Evolutionary conservation across 164 flowering plant species (phyloP).

Genomic region (Magnolia kwangsiensis): DNA sequence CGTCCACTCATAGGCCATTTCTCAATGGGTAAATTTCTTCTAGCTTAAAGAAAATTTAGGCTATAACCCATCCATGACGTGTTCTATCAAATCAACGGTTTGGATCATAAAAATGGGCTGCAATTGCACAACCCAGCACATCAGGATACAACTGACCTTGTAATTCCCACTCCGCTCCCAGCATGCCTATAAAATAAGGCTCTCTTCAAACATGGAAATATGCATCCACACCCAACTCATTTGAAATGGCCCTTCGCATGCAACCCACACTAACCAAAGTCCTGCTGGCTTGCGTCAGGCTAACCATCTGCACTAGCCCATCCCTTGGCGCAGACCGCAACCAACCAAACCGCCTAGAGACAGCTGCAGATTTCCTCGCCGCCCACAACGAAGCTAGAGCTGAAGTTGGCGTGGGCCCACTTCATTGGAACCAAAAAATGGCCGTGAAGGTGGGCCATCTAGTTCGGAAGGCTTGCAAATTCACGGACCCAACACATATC

Average conservation of each 20-base stretch:
- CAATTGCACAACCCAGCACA: no score
- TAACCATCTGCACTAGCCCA: background rate
- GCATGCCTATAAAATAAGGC: no score
- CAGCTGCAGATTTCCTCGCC: slow-evolving; percentile 39
- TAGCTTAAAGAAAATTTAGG: no score
- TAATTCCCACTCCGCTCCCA: no score
- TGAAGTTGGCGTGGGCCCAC: slow-evolving; percentile 53
- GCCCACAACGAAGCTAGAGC: slow-evolving; percentile 70
- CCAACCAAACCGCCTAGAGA: background rate
- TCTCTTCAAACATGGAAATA: no score
- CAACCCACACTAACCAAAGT: background rate
- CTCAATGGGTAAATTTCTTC: no score
- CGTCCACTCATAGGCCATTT: no score
- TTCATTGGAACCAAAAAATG: slow-evolving; percentile 49
- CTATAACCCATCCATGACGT: no score
- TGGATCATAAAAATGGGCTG: no score
- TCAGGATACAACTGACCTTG: no score
- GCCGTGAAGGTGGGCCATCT: slow-evolving; percentile 32
- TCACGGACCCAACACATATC: slow-evolving; percentile 24
- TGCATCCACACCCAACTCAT: no score
- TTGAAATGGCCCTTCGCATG: background rate
- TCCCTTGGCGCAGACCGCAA: background rate
- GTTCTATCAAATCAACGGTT: no score
- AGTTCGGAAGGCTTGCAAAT: slow-evolving; percentile 43
- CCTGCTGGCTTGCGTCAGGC: background rate